Evolutionary conservation across 148 eudicot species (phyloP).

Genomic region (Silene conica): DNA sequence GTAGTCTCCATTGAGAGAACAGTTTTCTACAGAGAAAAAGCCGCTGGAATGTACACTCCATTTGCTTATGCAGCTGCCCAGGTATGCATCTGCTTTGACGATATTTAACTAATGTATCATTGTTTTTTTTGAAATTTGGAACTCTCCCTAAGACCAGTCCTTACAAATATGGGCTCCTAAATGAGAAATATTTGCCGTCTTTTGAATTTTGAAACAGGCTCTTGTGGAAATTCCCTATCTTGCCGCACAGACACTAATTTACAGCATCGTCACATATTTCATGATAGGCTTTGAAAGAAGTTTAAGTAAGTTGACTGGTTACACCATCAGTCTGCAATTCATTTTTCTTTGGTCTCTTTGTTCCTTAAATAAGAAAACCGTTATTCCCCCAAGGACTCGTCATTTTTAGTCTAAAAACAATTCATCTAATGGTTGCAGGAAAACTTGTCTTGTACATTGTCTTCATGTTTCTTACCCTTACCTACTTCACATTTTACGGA

Average conservation of each 20-base stretch:
- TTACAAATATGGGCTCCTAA: background rate
- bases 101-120: background rate
- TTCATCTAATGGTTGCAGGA: conserved; percentile 39
- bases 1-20: conserved; percentile 77
- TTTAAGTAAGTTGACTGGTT: conserved; percentile 36
- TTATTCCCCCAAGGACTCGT: background rate
- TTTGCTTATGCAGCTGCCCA: conserved; percentile 80
- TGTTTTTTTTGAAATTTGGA: background rate
- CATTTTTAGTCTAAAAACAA: background rate
- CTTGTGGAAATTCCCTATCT: conserved; percentile 82
- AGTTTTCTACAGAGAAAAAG: conserved; percentile 85
- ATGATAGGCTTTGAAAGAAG: conserved; percentile 77
- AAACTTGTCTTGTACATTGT: conserved; percentile 54
- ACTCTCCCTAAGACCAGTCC: background rate
- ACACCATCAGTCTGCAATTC: background rate
- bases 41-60: conserved; percentile 92
- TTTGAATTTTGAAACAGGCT: conserved; percentile 42
- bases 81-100: conserved; percentile 34
- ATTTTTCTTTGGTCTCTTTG: background rate
- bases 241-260: conserved; percentile 53
- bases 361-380: too few species aligned
- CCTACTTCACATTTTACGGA: conserved; percentile 82
- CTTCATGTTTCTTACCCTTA: conserved; percentile 82
- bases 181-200: background rate
- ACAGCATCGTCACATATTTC: conserved; percentile 65